A percentile compares a stretch with the other conserved stretches of the same genome.
Conservation (phyloP, 2,329 filamentous ascomycete genomes). For the Fusarium hostae region DNA sequence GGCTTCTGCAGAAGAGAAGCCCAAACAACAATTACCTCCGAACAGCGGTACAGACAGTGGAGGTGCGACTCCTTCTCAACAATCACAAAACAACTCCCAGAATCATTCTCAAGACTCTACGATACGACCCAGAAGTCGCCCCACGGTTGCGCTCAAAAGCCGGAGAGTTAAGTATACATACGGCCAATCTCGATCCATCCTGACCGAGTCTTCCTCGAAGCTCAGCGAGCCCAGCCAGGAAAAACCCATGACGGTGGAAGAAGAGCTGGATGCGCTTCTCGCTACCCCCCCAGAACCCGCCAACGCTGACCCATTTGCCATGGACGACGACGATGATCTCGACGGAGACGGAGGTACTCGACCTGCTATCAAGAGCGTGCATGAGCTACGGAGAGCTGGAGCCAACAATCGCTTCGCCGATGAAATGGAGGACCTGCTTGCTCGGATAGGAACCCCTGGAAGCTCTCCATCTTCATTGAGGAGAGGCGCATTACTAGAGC, state of each 20-base stretch:
- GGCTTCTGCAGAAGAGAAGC: constrained; percentile 11
- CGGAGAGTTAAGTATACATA: constrained; percentile 52
- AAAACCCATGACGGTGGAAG: constrained; percentile 34
- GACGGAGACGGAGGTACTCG: constrained; percentile 57
- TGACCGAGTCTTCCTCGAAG: constrained; percentile 45
- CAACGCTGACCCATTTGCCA: constrained; percentile 42
- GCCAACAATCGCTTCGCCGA: constrained; percentile 74
- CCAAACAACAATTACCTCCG: constrained; percentile 11
- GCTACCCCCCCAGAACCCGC: constrained; percentile 39
- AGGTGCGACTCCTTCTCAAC: constrained; percentile 36
- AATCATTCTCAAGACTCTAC: constrained; percentile 33
- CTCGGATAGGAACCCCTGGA: constrained; percentile 66
- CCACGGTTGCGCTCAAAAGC: constrained; percentile 42
- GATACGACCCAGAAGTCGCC: constrained; percentile 42
- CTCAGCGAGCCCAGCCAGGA: constrained; percentile 37
- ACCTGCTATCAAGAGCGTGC: constrained; percentile 69
- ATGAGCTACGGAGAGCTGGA: constrained; percentile 73
- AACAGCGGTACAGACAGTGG: constrained; percentile 29
- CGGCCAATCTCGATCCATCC: constrained; percentile 48
- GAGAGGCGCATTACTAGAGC: constrained; percentile 68
- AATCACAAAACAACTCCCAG: constrained; percentile 26
- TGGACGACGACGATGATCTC: constrained; percentile 44
- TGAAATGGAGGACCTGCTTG: constrained; percentile 72
- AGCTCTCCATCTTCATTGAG: constrained; percentile 61
- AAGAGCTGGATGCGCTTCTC: constrained; percentile 39